Conservation (phyloP, 352 stramenopile species). For the Nothophytophthora sp. region DNA sequence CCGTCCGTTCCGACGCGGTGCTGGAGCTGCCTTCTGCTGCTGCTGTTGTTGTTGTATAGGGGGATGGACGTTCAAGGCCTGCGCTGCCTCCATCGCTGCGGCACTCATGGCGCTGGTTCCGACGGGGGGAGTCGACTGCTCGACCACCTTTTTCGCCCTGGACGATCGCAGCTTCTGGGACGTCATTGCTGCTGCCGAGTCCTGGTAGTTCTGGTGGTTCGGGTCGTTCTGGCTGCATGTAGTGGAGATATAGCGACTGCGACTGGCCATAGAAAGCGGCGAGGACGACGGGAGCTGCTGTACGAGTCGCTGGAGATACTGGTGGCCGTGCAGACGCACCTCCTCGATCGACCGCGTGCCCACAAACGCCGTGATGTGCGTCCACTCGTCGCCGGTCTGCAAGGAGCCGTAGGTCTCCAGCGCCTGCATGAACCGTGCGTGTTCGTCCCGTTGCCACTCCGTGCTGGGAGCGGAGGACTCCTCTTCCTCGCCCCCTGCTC, state of each 20-base stretch:
- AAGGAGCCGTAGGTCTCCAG: slow-evolving; percentile 67
- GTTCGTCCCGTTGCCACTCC: slow-evolving; percentile 67
- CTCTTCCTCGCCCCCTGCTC: neutral
- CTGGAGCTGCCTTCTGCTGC: slow-evolving; percentile 9
- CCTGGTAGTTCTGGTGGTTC: slow-evolving; percentile 28
- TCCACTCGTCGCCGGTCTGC: slow-evolving; percentile 62
- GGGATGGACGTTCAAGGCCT: slow-evolving; percentile 17
- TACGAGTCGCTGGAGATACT: slow-evolving; percentile 79
- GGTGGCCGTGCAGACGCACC: slow-evolving; percentile 62
- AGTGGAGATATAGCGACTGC: slow-evolving; percentile 18
- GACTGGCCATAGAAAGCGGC: slow-evolving; percentile 2
- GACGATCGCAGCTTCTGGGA: slow-evolving; percentile 15
- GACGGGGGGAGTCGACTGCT: neutral
- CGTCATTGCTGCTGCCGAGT: too few species aligned
- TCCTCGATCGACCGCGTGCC: slow-evolving; percentile 68
- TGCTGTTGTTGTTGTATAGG: slow-evolving; percentile 10
- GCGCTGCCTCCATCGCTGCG: slow-evolving; percentile 29
- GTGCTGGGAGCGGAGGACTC: slow-evolving; percentile 6
- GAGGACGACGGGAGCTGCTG: slow-evolving; percentile 38
- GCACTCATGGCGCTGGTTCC: slow-evolving; percentile 17
- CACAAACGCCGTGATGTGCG: slow-evolving; percentile 71
- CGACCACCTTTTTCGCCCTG: too few species aligned
- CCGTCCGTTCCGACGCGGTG: slow-evolving; percentile 23
- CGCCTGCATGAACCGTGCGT: slow-evolving; percentile 80
- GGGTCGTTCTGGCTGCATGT: slow-evolving; percentile 29